These are phyloP conservation scores for Colletotrichum noveboracense DNA, from an alignment of 2,329 filamentous ascomycete species.

Conservation along the genomic window DNA sequence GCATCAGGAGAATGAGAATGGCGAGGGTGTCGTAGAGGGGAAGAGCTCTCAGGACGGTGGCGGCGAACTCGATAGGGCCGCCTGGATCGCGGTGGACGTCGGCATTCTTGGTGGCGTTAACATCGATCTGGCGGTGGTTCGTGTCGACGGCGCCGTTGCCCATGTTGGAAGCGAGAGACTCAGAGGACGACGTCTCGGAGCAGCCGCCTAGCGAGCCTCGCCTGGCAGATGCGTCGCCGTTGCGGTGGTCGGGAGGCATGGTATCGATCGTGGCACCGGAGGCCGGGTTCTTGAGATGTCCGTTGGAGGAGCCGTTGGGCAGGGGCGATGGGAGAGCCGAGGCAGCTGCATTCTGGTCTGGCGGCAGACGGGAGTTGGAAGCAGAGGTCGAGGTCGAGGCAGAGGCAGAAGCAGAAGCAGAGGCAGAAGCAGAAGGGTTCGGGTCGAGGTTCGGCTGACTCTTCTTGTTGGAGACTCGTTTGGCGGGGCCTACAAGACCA, in stretches of 20 bases:
- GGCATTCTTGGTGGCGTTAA: slow-evolving; percentile 71
- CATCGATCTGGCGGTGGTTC: slow-evolving; percentile 70
- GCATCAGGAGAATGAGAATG: slow-evolving; percentile 94
- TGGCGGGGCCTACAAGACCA: slow-evolving; percentile 73
- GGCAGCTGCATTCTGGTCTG: slow-evolving; percentile 31
- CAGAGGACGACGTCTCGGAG: slow-evolving; percentile 61
- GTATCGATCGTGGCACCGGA: slow-evolving; percentile 30
- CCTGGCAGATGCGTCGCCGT: slow-evolving; percentile 46
- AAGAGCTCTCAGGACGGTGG: slow-evolving; percentile 87
- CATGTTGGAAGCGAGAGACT: slow-evolving; percentile 47
- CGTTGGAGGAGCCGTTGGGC: slow-evolving; percentile 33
- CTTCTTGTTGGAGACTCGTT: slow-evolving; percentile 46
- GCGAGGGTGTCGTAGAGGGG: slow-evolving; percentile 94
- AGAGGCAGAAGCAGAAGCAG: not conserved
- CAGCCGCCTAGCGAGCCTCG: slow-evolving; percentile 55
- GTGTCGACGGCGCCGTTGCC: slow-evolving; percentile 46
- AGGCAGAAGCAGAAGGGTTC: not conserved
- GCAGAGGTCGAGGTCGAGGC: slow-evolving; percentile 23
- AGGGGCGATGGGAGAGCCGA: slow-evolving; percentile 26
- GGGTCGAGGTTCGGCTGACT: slow-evolving; percentile 50
- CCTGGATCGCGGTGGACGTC: slow-evolving; percentile 74
- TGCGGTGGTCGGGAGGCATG: slow-evolving; percentile 45
- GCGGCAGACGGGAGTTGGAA: slow-evolving; percentile 25
- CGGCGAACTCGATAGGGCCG: slow-evolving; percentile 76
- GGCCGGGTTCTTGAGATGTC: slow-evolving; percentile 20